Evolutionary conservation across 768 basidiomycete genomes (phyloP).

Genomic region (Auricularia sp.): DNA sequence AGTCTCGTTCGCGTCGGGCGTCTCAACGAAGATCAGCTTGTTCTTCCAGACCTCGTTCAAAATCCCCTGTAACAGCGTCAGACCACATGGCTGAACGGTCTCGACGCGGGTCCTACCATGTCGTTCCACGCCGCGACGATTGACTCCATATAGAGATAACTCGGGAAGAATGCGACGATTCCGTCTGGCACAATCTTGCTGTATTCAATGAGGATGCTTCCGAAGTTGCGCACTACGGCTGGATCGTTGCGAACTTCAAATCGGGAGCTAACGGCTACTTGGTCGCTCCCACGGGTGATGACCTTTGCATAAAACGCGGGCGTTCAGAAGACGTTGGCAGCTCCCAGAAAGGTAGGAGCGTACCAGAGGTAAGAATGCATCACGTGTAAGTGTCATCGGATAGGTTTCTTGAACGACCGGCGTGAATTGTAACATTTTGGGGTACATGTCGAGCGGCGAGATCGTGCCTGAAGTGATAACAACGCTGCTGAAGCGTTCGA

Average conservation of each 20-base stretch:
- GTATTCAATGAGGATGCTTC: constrained; percentile 95
- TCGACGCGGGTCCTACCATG: constrained; percentile 58
- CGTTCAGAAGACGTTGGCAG: neutral
- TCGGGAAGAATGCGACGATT: constrained; percentile 97
- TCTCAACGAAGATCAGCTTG: constrained; percentile 98
- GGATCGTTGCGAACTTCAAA: constrained; percentile 99
- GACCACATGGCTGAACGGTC: neutral
- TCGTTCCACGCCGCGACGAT: constrained; percentile 99
- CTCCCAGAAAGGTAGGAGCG: constrained; percentile 16
- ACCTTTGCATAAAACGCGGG: constrained; percentile 42
- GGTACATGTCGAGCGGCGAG: constrained; percentile 98
- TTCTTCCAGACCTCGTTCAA: constrained; percentile 99
- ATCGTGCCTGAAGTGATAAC: constrained; percentile 99
- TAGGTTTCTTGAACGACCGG: constrained; percentile 96
- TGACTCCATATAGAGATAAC: constrained; percentile 99
- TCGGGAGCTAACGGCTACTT: constrained; percentile 95
- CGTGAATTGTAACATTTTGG: constrained; percentile 97
- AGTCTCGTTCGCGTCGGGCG: constrained; percentile 97
- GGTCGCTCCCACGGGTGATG: constrained; percentile 95
- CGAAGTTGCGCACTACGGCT: constrained; percentile 97
- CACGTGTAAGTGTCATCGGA: constrained; percentile 93
- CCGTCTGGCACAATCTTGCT: constrained; percentile 97
- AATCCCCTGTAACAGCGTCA: constrained; percentile 59
- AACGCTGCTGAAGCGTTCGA: constrained; percentile 95
- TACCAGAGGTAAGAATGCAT: constrained; percentile 92